Evolutionary conservation across 2,329 filamentous ascomycete genomes (phyloP), one percentile per base, ranked within the genome.

Genomic region (Knufia fluminis): DNA sequence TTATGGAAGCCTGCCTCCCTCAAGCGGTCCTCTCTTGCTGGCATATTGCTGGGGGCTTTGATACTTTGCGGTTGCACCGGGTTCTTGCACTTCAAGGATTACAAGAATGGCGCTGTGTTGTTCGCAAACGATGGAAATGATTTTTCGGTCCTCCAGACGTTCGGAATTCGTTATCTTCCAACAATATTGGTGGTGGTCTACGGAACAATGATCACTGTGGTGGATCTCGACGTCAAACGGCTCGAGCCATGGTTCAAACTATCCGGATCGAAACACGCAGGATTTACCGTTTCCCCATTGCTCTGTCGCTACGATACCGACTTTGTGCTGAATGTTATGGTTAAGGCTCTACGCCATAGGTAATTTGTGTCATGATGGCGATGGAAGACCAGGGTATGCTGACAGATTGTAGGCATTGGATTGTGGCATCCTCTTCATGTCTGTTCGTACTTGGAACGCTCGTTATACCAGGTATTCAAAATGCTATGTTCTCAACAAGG

Each of bases 201-300:
- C 53, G 76, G 76, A 33, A 66, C 81, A 1, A 40, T 74, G 0
- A 82, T 78, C 77, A 71, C 67, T 2, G 80, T 78, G 76, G 68
- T 81, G 0, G 79, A 83, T 45, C 59, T 82, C 0, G 76, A 83
- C 31, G 64, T 71, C 0, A 79, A 80, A 51, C 57, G 80, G 0
- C 64, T 82, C 39, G 78, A 83, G 28, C 79, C 79, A 0, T 83
- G 74, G 66, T 72, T 79, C 9, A 76, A 81, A 19, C 48, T 83
- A 0, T 17, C 33, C 4, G 79, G 77, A 0, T 10, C 3, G 4
- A 16, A 17, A 3, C 7, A 3, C 12, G 19, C 23, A 6, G 12
- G n/a, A n/a, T n/a, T n/a, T 3, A 19, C 12, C 4, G 12, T 3
- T 3, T 24, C 40, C n/a, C 22, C 40, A 3, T 14, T 43, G 23